Evolutionary conservation across 106 monocot species (phyloP).

Genomic region (Narthecium ossifragum): DNA sequence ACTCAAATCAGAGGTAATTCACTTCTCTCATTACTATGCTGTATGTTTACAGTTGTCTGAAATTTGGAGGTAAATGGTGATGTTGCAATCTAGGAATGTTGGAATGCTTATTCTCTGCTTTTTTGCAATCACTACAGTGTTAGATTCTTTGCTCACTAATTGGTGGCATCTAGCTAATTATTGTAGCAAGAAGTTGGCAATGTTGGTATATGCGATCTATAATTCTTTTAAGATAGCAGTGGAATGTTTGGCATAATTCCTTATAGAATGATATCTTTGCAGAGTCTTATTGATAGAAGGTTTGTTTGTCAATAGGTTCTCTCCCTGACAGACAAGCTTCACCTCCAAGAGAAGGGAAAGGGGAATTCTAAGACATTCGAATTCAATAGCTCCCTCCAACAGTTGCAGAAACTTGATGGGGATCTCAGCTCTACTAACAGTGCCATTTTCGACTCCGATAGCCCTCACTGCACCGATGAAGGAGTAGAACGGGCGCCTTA

Average conservation of each 20-base stretch:
- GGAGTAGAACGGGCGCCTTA: neutral
- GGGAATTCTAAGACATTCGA: neutral
- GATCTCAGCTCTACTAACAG: constrained; percentile 32
- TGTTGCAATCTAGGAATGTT: no score
- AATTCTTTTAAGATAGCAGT: no score
- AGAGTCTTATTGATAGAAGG: neutral
- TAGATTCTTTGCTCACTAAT: no score
- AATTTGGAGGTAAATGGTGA: no score
- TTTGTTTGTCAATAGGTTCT: constrained; percentile 12
- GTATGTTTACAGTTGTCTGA: no score
- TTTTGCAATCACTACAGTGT: no score
- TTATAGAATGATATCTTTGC: no score
- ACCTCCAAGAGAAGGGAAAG: constrained; percentile 9
- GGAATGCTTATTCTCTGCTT: neutral
- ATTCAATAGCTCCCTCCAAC: neutral
- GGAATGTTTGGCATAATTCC: no score
- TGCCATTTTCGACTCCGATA: constrained; percentile 17
- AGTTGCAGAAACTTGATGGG: constrained; percentile 15
- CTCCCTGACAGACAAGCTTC: constrained; percentile 25
- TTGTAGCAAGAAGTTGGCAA: neutral
- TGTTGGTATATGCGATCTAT: no score
- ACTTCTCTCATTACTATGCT: neutral
- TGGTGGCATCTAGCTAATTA: neutral
- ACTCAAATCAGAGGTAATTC: constrained; percentile 51
- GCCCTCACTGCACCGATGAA: constrained; percentile 9